Conservation (phyloP, 352 stramenopile genomes). For the Pythium inflatum region DNA sequence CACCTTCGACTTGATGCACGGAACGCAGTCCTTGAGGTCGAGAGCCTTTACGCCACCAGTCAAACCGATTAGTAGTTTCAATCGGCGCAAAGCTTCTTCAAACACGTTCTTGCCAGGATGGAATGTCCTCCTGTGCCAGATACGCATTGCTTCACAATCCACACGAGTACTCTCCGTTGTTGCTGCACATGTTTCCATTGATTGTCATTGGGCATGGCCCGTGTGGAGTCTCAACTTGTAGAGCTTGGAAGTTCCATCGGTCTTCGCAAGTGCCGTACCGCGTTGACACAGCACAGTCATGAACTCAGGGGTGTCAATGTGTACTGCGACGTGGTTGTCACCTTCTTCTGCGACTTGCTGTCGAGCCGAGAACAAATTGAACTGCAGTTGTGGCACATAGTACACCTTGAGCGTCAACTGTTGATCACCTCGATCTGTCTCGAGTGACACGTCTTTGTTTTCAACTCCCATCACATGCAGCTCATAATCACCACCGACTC, state of each 20-base stretch:
- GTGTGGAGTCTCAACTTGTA: not conserved
- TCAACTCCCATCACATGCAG: constrained; percentile 9
- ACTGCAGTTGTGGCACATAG: not conserved
- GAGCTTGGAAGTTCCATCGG: not conserved
- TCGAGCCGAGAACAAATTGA: constrained; percentile 1
- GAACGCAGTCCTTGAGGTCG: not conserved
- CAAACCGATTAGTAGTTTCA: not conserved
- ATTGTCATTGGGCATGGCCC: not conserved
- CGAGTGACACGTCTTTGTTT: not conserved
- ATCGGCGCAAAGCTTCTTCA: not conserved
- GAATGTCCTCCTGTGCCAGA: not conserved
- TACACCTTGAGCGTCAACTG: not conserved
- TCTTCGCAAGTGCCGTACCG: not conserved
- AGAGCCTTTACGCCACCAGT: not conserved
- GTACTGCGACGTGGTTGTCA: not conserved
- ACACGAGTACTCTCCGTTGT: not conserved
- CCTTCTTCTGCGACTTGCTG: not conserved
- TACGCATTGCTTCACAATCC: not conserved
- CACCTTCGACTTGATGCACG: constrained; percentile 7
- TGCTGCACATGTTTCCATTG: not conserved
- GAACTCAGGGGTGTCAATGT: not conserved
- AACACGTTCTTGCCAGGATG: constrained; percentile 13
- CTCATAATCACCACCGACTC: constrained; percentile 1
- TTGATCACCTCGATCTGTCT: not conserved
- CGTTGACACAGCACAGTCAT: not conserved